Evolutionary conservation across 1,284 basidiomycete species (phyloP).

Genomic region (Malassezia pachydermatis): DNA sequence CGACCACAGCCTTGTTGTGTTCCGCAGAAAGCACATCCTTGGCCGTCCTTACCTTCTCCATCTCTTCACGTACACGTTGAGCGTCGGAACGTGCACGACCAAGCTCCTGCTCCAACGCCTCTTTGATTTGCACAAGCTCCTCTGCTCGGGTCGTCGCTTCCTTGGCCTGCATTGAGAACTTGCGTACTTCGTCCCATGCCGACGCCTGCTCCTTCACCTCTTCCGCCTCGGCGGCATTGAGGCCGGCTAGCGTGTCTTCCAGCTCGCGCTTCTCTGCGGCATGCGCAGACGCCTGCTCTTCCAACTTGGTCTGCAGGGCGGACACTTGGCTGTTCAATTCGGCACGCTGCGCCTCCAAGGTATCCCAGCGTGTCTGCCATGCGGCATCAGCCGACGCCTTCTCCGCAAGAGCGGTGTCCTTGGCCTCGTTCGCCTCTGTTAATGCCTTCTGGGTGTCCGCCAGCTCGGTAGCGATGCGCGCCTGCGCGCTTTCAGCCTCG

Average conservation of each 20-base stretch:
- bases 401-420: constrained; percentile 45
- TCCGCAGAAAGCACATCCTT: constrained; percentile 61
- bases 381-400: constrained; percentile 62
- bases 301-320: constrained; percentile 58
- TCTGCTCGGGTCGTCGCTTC: constrained; percentile 67
- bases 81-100: constrained; percentile 53
- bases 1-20: constrained; percentile 63
- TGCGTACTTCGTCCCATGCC: constrained; percentile 40
- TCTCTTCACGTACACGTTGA: constrained; percentile 24
- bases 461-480: constrained; percentile 47
- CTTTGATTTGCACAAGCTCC: constrained; percentile 60
- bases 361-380: constrained; percentile 51
- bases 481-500: constrained; percentile 59
- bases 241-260: constrained; percentile 41
- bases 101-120: constrained; percentile 58
- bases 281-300: constrained; percentile 58
- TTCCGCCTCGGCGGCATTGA: constrained; percentile 33
- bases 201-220: constrained; percentile 55
- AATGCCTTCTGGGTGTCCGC: constrained; percentile 59
- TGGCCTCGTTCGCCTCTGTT: constrained; percentile 61
- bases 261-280: constrained; percentile 54
- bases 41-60: constrained; percentile 23
- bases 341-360: constrained; percentile 58
- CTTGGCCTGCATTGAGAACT: constrained; percentile 63
- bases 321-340: constrained; percentile 53